Percentiles rank a stretch among this genome's conserved stretches.
These are phyloP conservation scores for Serpula lacrymans DNA, from an alignment of 768 basidiomycete genomes.

Conservation along the genomic window DNA sequence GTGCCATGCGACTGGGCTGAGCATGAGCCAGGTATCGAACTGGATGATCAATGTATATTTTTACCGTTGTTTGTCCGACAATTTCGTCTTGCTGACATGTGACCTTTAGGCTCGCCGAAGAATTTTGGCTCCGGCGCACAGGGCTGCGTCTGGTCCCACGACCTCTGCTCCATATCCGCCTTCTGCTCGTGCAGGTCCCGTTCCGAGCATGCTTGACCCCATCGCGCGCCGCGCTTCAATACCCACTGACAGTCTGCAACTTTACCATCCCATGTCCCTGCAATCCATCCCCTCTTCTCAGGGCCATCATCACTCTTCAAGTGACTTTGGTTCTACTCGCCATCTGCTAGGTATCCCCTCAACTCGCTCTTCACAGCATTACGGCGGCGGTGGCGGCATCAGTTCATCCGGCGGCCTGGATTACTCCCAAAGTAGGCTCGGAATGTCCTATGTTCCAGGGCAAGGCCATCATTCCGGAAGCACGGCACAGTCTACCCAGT, in stretches of 20 bases:
- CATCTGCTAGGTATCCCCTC: slow-evolving; percentile 43
- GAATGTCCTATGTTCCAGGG: slow-evolving; percentile 37
- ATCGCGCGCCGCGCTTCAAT: slow-evolving; percentile 60
- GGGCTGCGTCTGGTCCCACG: slow-evolving; percentile 71
- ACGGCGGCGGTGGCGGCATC: slow-evolving; percentile 15
- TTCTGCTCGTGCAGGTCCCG: slow-evolving; percentile 30
- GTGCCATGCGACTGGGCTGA: slow-evolving; percentile 80
- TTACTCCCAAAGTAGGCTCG: slow-evolving; percentile 29
- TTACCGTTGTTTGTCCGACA: slow-evolving; percentile 21
- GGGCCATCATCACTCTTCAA: slow-evolving; percentile 28
- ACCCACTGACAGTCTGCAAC: slow-evolving; percentile 65
- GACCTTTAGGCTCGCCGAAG: slow-evolving; percentile 66
- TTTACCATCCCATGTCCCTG: slow-evolving; percentile 78
- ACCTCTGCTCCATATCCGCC: slow-evolving; percentile 72
- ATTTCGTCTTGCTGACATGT: slow-evolving; percentile 11
- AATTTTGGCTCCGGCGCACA: slow-evolving; percentile 79
- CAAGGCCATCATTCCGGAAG: slow-evolving; percentile 43
- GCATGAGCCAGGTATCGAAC: slow-evolving; percentile 88
- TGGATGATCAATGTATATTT: slow-evolving; percentile 85
- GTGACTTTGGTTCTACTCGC: slow-evolving; percentile 35
- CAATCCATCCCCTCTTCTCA: slow-evolving; percentile 44
- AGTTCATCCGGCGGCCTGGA: slow-evolving; percentile 18
- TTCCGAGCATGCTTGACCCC: slow-evolving; percentile 28
- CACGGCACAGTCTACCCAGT: slow-evolving; percentile 22
- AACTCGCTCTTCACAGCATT: slow-evolving; percentile 28